These are phyloP conservation scores for Neopestalotiopsis sp. DNA, from an alignment of 2,329 filamentous ascomycete genomes.

Conservation along the genomic window DNA sequence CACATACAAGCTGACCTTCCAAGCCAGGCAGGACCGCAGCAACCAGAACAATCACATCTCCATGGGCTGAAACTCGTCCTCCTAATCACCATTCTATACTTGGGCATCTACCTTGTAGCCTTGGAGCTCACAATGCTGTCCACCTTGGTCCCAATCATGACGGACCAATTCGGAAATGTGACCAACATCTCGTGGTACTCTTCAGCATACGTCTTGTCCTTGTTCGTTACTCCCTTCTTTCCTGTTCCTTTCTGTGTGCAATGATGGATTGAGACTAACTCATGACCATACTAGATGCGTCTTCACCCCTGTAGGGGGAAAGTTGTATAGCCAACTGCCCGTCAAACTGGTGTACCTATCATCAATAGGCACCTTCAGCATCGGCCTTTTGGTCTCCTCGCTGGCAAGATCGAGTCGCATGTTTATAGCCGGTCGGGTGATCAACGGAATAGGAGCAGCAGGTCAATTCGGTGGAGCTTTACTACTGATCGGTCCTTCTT, in stretches of 20 bases:
- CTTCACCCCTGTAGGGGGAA: background rate
- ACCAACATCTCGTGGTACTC: slow-evolving; percentile 3
- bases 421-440: slow-evolving; percentile 5
- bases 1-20: background rate
- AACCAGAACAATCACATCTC: background rate
- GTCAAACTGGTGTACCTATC: slow-evolving; percentile 3
- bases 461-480: slow-evolving; percentile 1
- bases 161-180: slow-evolving; percentile 2
- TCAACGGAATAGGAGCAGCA: background rate
- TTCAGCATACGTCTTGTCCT: background rate
- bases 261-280: background rate
- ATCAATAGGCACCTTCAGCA: slow-evolving; percentile 5
- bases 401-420: background rate
- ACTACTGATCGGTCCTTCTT: background rate
- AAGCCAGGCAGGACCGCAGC: background rate
- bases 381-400: background rate
- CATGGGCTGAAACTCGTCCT: background rate
- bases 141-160: background rate
- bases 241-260: background rate
- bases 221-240: background rate
- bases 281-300: background rate
- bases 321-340: background rate
- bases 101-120: slow-evolving; percentile 3
- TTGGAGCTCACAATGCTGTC: slow-evolving; percentile 11
- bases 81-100: background rate